phyloP scores from a whole-genome alignment of 2,329 filamentous ascomycete genomes.

The Plectosphaerella cucumerina region DNA sequence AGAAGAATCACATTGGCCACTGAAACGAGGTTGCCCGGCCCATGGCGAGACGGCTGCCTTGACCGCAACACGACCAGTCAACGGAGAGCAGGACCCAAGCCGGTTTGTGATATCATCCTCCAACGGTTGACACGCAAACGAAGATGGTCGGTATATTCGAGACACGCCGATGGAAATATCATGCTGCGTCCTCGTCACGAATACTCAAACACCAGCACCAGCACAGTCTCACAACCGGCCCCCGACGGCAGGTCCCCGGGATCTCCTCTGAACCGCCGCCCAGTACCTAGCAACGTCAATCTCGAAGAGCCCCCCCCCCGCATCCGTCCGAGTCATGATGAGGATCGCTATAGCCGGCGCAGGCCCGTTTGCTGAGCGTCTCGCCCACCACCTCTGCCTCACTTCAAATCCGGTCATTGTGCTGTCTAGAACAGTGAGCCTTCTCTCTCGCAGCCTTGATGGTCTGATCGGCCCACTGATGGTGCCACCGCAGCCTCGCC shows the following conservation, averaged over 20 bases:
- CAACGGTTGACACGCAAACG: not conserved
- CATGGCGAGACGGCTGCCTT: not conserved
- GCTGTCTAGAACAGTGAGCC: constrained; percentile 59
- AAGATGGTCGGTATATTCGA: not conserved
- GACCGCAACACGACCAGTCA: not conserved
- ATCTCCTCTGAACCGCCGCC: too few species aligned
- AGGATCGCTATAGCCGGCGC: constrained; percentile 45
- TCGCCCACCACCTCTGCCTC: constrained; percentile 53
- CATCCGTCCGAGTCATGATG: constrained; percentile 32
- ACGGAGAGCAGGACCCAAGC: not conserved
- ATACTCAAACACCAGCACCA: not conserved
- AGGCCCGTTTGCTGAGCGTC: constrained; percentile 38
- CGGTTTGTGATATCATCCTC: not conserved
- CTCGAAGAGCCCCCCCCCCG: too few species aligned
- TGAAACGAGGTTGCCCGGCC: not conserved
- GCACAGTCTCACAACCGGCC: not conserved
- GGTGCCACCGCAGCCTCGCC: constrained; percentile 39
- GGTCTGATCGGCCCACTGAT: constrained; percentile 14
- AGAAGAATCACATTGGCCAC: not conserved
- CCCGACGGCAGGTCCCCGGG: too few species aligned
- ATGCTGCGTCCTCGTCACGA: not conserved
- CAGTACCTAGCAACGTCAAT: too few species aligned
- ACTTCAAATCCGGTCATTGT: constrained; percentile 66
- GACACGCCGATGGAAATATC: not conserved
- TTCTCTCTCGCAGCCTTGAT: not conserved